phyloP scores from a whole-genome alignment of 495 filamentous ascomycete genomes.

The Xylaria longipes region DNA sequence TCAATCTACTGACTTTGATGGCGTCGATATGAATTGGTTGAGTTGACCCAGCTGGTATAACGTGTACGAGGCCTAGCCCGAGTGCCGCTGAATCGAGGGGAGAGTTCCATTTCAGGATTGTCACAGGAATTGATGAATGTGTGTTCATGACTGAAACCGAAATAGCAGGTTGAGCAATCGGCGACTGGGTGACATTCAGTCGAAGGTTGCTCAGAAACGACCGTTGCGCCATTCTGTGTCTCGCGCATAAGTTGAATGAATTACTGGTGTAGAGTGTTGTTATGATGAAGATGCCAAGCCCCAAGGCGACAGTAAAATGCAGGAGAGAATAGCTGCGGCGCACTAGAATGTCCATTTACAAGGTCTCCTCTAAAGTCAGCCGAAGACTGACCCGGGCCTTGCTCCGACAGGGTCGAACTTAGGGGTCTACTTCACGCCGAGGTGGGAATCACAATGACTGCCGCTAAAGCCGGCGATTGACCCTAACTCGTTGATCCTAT shows the following conservation, averaged over 20 bases:
- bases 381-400: neutral
- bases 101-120: constrained; percentile 13
- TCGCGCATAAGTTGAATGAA: too few relatives aligned
- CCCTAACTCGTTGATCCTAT: neutral
- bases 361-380: neutral
- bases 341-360: neutral
- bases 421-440: neutral
- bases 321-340: neutral
- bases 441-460: neutral
- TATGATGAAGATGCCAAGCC: neutral
- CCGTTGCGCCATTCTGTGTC: neutral
- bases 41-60: neutral
- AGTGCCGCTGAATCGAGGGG: constrained; percentile 13
- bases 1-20: constrained; percentile 1
- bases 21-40: neutral
- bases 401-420: neutral
- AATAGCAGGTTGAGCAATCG: neutral
- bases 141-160: constrained; percentile 5
- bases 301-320: neutral
- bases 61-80: neutral
- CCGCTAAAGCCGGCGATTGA: neutral
- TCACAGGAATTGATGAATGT: neutral
- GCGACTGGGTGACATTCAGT: neutral
- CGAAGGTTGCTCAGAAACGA: neutral
- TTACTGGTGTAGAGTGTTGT: neutral